Conservation (phyloP, 2,329 filamentous ascomycete genomes). For the Xylaria sp. region DNA sequence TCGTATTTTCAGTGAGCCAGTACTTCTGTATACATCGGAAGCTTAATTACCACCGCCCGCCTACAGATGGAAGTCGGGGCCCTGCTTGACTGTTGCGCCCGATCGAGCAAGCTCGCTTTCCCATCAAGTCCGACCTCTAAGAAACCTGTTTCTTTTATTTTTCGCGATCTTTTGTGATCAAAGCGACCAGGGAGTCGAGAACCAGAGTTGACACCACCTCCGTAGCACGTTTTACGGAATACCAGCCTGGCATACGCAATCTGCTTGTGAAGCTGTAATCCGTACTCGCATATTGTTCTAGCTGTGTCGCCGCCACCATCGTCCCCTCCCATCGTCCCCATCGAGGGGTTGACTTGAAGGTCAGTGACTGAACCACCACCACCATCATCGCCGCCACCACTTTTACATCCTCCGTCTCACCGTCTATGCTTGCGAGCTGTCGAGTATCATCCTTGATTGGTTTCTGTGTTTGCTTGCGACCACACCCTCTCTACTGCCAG, state of each 20-base stretch:
- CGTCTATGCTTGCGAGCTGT: not conserved
- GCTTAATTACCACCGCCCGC: too few species aligned
- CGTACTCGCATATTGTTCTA: not conserved
- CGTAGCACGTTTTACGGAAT: not conserved
- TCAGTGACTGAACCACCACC: slow-evolving; percentile 1
- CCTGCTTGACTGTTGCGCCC: not conserved
- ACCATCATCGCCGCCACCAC: slow-evolving; percentile 3
- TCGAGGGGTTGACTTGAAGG: slow-evolving; percentile 7
- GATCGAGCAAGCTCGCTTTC: not conserved
- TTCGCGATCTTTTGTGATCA: not conserved
- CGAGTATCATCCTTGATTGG: not conserved
- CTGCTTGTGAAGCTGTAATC: not conserved
- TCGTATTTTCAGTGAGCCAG: too few species aligned
- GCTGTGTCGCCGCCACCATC: not conserved
- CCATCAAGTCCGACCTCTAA: not conserved
- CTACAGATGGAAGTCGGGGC: not conserved
- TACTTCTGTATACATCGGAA: too few species aligned
- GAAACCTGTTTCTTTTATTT: not conserved
- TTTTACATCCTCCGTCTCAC: slow-evolving; percentile 1
- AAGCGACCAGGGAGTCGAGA: not conserved
- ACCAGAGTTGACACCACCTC: not conserved
- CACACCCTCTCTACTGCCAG: not conserved
- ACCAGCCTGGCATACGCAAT: not conserved
- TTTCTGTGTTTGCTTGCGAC: not conserved
- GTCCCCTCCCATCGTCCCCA: not conserved